phyloP scores from a whole-genome alignment of 2,329 filamentous ascomycete species.

The Colletotrichum tabaci region DNA sequence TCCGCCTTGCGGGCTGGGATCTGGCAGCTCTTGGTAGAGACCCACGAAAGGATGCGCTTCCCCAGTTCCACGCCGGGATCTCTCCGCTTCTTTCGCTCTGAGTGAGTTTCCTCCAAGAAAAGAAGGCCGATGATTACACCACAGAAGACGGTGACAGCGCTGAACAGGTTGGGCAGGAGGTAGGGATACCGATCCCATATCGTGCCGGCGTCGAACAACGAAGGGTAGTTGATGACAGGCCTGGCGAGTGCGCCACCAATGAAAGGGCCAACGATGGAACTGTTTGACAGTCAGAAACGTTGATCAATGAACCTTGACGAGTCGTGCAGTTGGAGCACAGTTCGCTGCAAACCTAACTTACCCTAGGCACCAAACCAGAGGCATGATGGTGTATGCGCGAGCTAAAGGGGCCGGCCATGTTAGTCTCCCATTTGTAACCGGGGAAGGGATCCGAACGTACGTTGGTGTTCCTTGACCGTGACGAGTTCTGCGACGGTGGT shows the following conservation, averaged over 20 bases:
- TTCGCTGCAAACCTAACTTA: conserved; percentile 57
- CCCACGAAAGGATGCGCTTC: conserved; percentile 72
- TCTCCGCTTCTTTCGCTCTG: conserved; percentile 80
- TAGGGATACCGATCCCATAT: conserved; percentile 93
- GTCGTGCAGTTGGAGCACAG: conserved; percentile 10
- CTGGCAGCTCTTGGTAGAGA: conserved; percentile 56
- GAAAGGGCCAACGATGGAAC: conserved; percentile 91
- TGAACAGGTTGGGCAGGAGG: conserved; percentile 92
- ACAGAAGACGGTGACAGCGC: conserved; percentile 81
- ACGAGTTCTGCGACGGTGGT: conserved; percentile 96
- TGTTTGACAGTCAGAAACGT: conserved; percentile 56
- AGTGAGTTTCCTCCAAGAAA: conserved; percentile 95
- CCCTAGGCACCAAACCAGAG: conserved; percentile 97
- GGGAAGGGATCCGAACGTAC: conserved; percentile 63
- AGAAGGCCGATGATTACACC: conserved; percentile 85
- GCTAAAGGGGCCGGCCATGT: conserved; percentile 63
- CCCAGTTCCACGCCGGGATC: conserved; percentile 86
- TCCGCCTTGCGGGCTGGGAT: conserved; percentile 61
- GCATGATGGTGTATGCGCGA: conserved; percentile 97
- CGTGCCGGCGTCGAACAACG: conserved; percentile 78
- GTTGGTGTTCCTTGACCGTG: conserved; percentile 93
- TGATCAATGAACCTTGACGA: conserved; percentile 15
- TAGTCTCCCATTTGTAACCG: conserved; percentile 43
- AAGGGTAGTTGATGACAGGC: conserved; percentile 86
- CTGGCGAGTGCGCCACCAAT: conserved; percentile 92